Conservation (phyloP, 306 rosid species). For the Medicago truncatula region DNA sequence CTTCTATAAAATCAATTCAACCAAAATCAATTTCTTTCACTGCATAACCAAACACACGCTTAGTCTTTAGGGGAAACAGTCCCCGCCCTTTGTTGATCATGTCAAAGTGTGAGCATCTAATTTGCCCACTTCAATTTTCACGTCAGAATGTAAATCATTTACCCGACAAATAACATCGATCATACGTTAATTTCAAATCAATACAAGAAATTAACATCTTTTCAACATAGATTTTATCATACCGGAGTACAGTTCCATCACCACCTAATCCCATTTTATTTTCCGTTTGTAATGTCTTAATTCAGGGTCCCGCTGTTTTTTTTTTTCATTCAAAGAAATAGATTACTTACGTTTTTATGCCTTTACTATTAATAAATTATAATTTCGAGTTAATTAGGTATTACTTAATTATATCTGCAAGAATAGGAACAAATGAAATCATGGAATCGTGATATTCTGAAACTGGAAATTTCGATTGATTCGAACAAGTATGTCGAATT, state of each 20-base stretch:
- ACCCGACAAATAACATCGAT: neutral
- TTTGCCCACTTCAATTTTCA: neutral
- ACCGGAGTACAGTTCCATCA: neutral
- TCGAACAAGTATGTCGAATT: too few relatives aligned
- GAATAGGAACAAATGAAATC: too few relatives aligned
- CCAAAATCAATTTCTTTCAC: too few relatives aligned
- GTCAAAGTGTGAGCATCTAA: neutral
- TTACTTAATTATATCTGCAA: neutral
- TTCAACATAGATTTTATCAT: neutral
- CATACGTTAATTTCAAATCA: neutral
- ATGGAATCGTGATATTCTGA: too few relatives aligned
- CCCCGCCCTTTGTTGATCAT: neutral
- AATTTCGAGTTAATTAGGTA: neutral
- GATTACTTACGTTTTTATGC: neutral
- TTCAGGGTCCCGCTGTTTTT: neutral
- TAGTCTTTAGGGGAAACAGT: neutral
- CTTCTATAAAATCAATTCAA: too few relatives aligned
- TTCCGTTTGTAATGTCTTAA: slow-evolving; percentile 7
- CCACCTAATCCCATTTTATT: slow-evolving; percentile 4
- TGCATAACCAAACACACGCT: too few relatives aligned
- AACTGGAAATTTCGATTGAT: too few relatives aligned
- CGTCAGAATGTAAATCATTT: neutral
- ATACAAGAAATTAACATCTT: neutral
- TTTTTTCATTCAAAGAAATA: neutral
- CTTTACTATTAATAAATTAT: neutral